These are phyloP conservation scores for Rhizoctonia solani DNA, from an alignment of 1,284 basidiomycete species.

Conservation along the genomic window DNA sequence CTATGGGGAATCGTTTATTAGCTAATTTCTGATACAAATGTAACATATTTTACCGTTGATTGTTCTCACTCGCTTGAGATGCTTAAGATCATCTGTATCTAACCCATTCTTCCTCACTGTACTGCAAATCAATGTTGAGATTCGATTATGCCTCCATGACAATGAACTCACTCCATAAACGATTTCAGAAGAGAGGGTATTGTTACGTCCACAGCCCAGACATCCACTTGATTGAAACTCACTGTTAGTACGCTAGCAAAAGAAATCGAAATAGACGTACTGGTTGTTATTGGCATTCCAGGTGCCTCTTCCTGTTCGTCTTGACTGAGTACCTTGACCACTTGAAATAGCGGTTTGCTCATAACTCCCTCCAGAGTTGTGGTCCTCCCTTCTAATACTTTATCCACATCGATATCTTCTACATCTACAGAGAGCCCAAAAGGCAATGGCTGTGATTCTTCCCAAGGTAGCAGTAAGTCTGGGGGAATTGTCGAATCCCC, in stretches of 20 bases:
- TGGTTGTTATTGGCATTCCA: conserved; percentile 40
- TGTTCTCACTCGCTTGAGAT: conserved; percentile 80
- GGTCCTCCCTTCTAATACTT: not conserved
- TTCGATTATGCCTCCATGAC: not conserved
- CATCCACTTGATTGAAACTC: conserved; percentile 55
- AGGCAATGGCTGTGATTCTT: conserved; percentile 11
- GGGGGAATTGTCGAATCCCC: not conserved
- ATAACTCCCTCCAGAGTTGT: not conserved
- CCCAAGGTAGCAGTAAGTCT: not conserved
- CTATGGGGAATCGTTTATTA: not conserved
- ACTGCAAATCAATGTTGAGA: not conserved
- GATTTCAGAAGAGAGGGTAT: conserved; percentile 63
- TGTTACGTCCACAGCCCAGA: conserved; percentile 86
- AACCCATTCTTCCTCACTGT: conserved; percentile 59
- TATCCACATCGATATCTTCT: not conserved
- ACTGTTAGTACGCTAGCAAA: conserved; percentile 7
- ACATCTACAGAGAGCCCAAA: not conserved
- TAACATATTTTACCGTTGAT: conserved; percentile 37
- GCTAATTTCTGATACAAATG: not conserved
- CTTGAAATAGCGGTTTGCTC: conserved; percentile 42
- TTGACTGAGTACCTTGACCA: conserved; percentile 44
- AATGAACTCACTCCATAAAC: conserved; percentile 63
- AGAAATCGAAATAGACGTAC: conserved; percentile 3
- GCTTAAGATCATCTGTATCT: conserved; percentile 64
- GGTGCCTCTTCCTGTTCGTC: conserved; percentile 46